Conservation (phyloP, 192 early-diverging fungal species). For the Gigaspora rosea region DNA sequence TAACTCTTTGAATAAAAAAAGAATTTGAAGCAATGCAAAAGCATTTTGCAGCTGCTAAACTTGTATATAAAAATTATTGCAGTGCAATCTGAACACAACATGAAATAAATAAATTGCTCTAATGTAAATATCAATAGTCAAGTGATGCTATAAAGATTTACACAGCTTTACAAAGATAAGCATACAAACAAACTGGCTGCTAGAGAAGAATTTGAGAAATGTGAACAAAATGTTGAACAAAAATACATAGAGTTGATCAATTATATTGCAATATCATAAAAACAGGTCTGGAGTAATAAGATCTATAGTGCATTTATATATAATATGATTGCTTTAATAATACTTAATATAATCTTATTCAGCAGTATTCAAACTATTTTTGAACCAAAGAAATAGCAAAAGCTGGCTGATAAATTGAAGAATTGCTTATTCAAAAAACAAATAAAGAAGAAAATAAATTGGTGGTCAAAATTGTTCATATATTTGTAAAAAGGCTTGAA, state of each 20-base stretch:
- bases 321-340: constrained; percentile 72
- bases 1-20: constrained; percentile 25
- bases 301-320: constrained; percentile 75
- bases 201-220: constrained; percentile 50
- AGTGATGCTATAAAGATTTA: constrained; percentile 76
- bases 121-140: constrained; percentile 76
- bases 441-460: not conserved
- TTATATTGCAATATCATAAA: constrained; percentile 79
- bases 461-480: not conserved
- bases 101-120: constrained; percentile 74
- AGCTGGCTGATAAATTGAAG: constrained; percentile 69
- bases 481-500: not conserved
- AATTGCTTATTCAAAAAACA: constrained; percentile 9
- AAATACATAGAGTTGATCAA: constrained; percentile 64
- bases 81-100: constrained; percentile 63
- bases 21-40: constrained; percentile 52
- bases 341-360: constrained; percentile 65
- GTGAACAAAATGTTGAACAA: constrained; percentile 64
- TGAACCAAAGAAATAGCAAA: constrained; percentile 68
- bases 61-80: constrained; percentile 56
- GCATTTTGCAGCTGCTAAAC: constrained; percentile 50
- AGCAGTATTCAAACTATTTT: constrained; percentile 72
- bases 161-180: constrained; percentile 71
- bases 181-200: constrained; percentile 59
- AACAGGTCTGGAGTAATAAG: constrained; percentile 86